Conservation (phyloP, 805 yeast species). For the Jamesozyma jinghongensis region DNA sequence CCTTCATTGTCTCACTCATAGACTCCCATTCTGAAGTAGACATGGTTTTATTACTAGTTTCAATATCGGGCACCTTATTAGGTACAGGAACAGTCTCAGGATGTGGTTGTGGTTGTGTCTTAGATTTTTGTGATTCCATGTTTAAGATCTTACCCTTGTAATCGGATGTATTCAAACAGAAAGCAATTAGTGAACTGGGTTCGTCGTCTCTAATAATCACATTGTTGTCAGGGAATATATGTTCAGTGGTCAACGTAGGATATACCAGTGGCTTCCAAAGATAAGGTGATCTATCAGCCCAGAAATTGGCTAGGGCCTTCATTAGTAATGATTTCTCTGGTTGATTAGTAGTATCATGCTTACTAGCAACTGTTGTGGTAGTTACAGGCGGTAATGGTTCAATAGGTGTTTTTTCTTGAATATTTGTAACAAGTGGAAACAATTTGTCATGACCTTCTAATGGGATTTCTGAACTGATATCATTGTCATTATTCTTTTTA, state of each 20-base stretch:
- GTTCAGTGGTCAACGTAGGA: conserved; percentile 72
- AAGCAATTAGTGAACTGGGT: conserved; percentile 89
- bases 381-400: conserved; percentile 18
- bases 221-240: conserved; percentile 86
- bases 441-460: background rate
- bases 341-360: conserved; percentile 29
- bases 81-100: no score
- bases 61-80: background rate
- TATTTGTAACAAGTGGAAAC: background rate
- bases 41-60: background rate
- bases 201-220: conserved; percentile 94
- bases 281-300: conserved; percentile 96
- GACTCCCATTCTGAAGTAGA: background rate
- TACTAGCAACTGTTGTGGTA: conserved; percentile 15
- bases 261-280: conserved; percentile 88
- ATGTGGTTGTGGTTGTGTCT: background rate
- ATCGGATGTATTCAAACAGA: conserved; percentile 80
- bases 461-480: background rate
- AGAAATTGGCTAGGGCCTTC: conserved; percentile 77
- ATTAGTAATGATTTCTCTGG: conserved; percentile 70
- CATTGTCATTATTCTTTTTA: conserved; percentile 2
- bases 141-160: conserved; percentile 34
- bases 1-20: background rate
- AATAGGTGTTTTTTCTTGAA: background rate
- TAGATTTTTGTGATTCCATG: conserved; percentile 1